phyloP scores from a whole-genome alignment of 176 grass and related monocot genomes.

The Carex parvula region DNA sequence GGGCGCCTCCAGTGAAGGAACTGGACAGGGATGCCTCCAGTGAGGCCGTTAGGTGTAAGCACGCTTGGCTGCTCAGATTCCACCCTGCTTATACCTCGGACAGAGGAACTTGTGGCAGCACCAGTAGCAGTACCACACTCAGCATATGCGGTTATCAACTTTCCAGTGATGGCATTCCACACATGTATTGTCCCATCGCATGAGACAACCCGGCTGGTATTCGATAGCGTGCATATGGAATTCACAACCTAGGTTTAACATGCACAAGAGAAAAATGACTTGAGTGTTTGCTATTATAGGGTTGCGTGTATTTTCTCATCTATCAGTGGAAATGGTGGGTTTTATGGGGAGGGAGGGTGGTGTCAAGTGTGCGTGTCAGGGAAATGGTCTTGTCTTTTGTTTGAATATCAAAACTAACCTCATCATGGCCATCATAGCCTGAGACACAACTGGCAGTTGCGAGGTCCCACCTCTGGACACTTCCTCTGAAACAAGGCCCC shows the following conservation, averaged over 20 bases:
- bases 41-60: conserved; percentile 73
- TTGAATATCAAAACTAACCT: conserved; percentile 49
- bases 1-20: conserved; percentile 59
- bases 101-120: conserved; percentile 43
- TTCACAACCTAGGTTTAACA: conserved; percentile 70
- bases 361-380: neutral
- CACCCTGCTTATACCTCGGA: conserved; percentile 40
- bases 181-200: conserved; percentile 97
- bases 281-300: neutral
- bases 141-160: conserved; percentile 66
- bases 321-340: neutral
- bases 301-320: neutral
- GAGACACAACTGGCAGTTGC: conserved; percentile 77
- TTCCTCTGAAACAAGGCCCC: conserved; percentile 93
- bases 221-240: conserved; percentile 61
- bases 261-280: neutral
- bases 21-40: conserved; percentile 83
- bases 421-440: conserved; percentile 95
- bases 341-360: neutral
- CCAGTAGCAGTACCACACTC: conserved; percentile 36
- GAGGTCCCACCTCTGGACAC: conserved; percentile 88
- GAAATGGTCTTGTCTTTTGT: neutral
- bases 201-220: conserved; percentile 72
- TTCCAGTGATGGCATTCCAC: conserved; percentile 87
- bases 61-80: conserved; percentile 66